phyloP scores from a whole-genome alignment of 768 basidiomycete genomes.

The Pisolithus sp. region DNA sequence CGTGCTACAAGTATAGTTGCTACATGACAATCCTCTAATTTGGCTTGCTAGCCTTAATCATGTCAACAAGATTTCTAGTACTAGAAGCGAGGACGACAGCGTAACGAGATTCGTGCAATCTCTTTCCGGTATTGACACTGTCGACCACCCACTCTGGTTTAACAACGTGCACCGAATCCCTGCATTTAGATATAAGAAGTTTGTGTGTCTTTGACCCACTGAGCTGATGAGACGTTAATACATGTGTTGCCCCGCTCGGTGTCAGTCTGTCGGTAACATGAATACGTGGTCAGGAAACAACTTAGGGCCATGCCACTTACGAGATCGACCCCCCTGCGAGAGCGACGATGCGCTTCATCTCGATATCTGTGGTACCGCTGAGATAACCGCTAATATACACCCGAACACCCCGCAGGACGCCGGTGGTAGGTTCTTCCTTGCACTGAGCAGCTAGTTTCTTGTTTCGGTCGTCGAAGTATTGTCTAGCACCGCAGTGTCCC shows the following conservation, averaged over 20 bases:
- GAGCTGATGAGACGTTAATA: slow-evolving; percentile 66
- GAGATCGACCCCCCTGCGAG: slow-evolving; percentile 59
- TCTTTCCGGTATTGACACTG: slow-evolving; percentile 54
- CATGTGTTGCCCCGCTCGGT: slow-evolving; percentile 66
- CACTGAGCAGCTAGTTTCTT: slow-evolving; percentile 37
- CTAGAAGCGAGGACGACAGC: slow-evolving; percentile 36
- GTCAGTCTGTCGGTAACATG: slow-evolving; percentile 34
- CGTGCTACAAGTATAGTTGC: slow-evolving; percentile 5
- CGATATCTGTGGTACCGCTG: slow-evolving; percentile 67
- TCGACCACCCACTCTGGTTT: slow-evolving; percentile 73
- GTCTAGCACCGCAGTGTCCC: slow-evolving; percentile 21
- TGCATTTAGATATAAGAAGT: slow-evolving; percentile 46
- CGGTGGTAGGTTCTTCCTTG: slow-evolving; percentile 8
- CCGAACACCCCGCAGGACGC: slow-evolving; percentile 38
- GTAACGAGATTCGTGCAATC: slow-evolving; percentile 57
- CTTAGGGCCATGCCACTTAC: slow-evolving; percentile 36
- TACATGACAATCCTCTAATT: slow-evolving; percentile 1
- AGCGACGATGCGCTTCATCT: slow-evolving; percentile 65
- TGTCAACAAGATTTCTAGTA: slow-evolving; percentile 33
- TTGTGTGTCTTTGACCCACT: slow-evolving; percentile 69
- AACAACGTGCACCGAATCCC: slow-evolving; percentile 53
- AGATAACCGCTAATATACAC: slow-evolving; percentile 72
- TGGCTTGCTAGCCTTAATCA: slow-evolving; percentile 25
- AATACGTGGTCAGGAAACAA: slow-evolving; percentile 7
- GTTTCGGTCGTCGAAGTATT: slow-evolving; percentile 39